Percentiles rank a stretch among this genome's conserved stretches.
phyloP scores from a whole-genome alignment of 208 protist species.

The Trypanosoma conorhini region DNA sequence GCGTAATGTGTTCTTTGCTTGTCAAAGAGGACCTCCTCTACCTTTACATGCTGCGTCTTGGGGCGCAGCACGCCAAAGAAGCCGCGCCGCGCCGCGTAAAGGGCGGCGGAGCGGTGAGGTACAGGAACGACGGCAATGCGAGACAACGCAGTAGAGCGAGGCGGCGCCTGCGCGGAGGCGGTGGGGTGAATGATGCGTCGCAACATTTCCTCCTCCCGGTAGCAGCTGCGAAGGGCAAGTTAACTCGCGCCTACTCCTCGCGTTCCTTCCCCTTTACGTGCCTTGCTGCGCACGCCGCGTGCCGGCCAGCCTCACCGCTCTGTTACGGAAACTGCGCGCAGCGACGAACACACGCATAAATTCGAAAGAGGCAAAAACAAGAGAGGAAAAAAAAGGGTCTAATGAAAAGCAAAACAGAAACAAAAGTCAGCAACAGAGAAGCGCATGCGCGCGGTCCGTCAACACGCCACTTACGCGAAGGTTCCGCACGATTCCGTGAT shows the following conservation, averaged over 20 bases:
- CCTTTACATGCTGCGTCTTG: conserved; percentile 42
- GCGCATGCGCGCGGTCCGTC: background rate
- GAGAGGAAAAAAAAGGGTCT: background rate
- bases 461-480: background rate
- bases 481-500: background rate
- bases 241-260: background rate
- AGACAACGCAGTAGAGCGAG: background rate
- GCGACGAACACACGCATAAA: background rate
- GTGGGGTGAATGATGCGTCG: background rate
- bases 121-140: background rate
- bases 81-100: conserved; percentile 15
- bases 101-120: background rate
- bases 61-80: conserved; percentile 46
- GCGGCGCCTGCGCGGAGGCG: background rate
- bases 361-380: background rate
- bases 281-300: background rate
- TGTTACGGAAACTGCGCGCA: background rate
- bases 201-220: conserved; percentile 5
- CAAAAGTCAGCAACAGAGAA: background rate
- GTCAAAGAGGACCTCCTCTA: conserved; percentile 78
- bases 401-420: background rate
- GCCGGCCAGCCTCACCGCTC: background rate
- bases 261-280: background rate
- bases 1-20: conserved; percentile 64
- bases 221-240: background rate